These are phyloP conservation scores for Penicillium steckii DNA, from an alignment of 495 filamentous ascomycete genomes.

Conservation along the genomic window DNA sequence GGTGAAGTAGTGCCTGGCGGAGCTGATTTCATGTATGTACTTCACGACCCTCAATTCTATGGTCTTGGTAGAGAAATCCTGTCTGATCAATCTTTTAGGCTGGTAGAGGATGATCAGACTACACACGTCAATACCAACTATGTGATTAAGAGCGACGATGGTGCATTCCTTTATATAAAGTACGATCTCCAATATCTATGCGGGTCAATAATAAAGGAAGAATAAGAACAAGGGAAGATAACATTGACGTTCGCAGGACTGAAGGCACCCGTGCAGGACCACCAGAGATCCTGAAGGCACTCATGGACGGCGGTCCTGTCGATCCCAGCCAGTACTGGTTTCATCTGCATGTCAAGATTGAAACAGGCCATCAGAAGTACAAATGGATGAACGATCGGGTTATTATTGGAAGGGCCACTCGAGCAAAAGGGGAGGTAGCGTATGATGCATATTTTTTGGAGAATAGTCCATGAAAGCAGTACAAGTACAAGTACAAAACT, in stretches of 20 bases:
- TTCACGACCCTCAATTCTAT: no score
- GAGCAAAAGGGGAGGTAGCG: slow-evolving; percentile 28
- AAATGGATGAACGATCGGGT: slow-evolving; percentile 35
- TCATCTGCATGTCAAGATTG: slow-evolving; percentile 30
- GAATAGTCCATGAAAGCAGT: slow-evolving; percentile 12
- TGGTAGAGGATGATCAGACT: slow-evolving; percentile 28
- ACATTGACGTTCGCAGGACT: slow-evolving; percentile 12
- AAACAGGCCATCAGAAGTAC: slow-evolving; percentile 33
- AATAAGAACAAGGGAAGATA: background rate
- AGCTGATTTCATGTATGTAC: slow-evolving; percentile 29
- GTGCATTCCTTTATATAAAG: slow-evolving; percentile 29
- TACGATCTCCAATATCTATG: slow-evolving; percentile 1
- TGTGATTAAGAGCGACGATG: slow-evolving; percentile 30
- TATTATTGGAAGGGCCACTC: slow-evolving; percentile 28
- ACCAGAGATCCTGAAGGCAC: slow-evolving; percentile 24
- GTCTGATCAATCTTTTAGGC: slow-evolving; percentile 9
- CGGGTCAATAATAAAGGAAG: background rate
- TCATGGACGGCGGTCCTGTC: slow-evolving; percentile 31
- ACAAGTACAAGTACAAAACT: background rate
- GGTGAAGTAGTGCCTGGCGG: slow-evolving; percentile 31
- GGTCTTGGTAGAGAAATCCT: no score
- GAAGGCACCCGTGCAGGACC: slow-evolving; percentile 30
- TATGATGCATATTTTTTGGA: slow-evolving; percentile 34
- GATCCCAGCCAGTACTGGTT: slow-evolving; percentile 32
- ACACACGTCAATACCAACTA: slow-evolving; percentile 34